Base-by-base conservation (phyloP, 257 asterid species). In the Gynochthodes officinalis region DNA sequence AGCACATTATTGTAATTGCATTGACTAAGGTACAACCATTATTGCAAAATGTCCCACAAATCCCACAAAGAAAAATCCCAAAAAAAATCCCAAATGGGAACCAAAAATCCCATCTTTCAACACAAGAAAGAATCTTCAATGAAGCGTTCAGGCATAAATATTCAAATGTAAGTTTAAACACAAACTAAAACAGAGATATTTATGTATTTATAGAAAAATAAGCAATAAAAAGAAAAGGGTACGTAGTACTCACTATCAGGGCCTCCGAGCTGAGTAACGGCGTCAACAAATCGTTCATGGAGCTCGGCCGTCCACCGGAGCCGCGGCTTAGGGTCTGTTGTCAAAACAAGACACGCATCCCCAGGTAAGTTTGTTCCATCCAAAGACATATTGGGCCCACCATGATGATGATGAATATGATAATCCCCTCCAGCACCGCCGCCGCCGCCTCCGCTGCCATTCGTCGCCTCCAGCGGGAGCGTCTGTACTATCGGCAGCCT, bases 281-380 rank as follows among this genome's bases (percentile, higher is more conserved):
- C 92, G 2, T 87, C 88, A 13, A 87, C 81, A 44, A 87, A 87
- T 32, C 86, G 75, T 68, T 85, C 88, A 37, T 87, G 92, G 8
- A 87, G 90, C 79, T 87, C 92, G 15, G 76, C 80, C 14, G 90
- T 85, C 92, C 92, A 87, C 18, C 87, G 84, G 75, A 87, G 92
- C 12, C 92, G 88, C 13, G 90, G 92, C 75, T 84, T 81, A 7
- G 88, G 80, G 60, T 86, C 90, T 1, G 85, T 74, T 10, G 90
- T 84, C 21, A 85, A 80, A 42, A 85, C 86, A 40, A 85, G 70
- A 46, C 86, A 84, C 18, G 84, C 83, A 67, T 85, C 89, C 55
- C 84, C 86, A 40, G 79, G 70, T 14, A 83, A 69, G 69, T 75
- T 83, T 63, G 73, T 76, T 7, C 80, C 77, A 27, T 78, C 82